Evolutionary conservation across 1,284 basidiomycete species (phyloP).

Genomic region (Schizophyllum commune): DNA sequence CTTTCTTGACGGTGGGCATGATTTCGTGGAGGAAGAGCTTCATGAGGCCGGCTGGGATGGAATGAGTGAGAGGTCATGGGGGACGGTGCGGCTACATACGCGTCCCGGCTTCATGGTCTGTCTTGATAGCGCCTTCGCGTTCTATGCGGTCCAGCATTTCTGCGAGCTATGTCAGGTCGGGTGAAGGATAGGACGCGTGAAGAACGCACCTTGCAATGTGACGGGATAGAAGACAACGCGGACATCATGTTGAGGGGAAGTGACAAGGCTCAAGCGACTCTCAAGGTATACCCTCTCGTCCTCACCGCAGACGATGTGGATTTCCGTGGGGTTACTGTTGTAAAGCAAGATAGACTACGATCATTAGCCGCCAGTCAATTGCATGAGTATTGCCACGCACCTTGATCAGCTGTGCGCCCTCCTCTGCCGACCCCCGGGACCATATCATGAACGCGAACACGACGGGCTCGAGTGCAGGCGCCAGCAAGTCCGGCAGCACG

Average conservation of each 20-base stretch:
- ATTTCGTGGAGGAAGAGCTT: conserved; percentile 41
- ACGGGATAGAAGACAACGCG: conserved; percentile 33
- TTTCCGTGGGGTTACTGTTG: conserved; percentile 31
- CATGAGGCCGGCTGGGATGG: conserved; percentile 30
- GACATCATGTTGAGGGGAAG: conserved; percentile 26
- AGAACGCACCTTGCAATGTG: conserved; percentile 19
- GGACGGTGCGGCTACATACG: conserved; percentile 24
- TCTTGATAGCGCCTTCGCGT: conserved; percentile 36
- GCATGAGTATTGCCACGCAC: conserved; percentile 16
- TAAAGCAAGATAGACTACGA: conserved; percentile 41
- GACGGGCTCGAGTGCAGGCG: conserved; percentile 20
- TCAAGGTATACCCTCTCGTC: conserved; percentile 29
- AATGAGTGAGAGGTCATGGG: conserved; percentile 2
- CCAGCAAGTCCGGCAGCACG: background rate
- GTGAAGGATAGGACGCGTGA: no score
- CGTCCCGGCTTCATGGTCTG: conserved; percentile 38
- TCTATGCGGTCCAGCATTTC: conserved; percentile 33
- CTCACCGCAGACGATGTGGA: conserved; percentile 41
- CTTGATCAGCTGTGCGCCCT: conserved; percentile 39
- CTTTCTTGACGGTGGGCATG: conserved; percentile 29
- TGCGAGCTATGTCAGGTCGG: no score
- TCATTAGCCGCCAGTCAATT: conserved; percentile 1
- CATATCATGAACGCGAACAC: conserved; percentile 39
- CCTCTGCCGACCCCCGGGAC: conserved; percentile 33
- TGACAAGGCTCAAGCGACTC: conserved; percentile 27